Conservation (phyloP, 352 stramenopile species). For the Globisporangium nagaii region DNA sequence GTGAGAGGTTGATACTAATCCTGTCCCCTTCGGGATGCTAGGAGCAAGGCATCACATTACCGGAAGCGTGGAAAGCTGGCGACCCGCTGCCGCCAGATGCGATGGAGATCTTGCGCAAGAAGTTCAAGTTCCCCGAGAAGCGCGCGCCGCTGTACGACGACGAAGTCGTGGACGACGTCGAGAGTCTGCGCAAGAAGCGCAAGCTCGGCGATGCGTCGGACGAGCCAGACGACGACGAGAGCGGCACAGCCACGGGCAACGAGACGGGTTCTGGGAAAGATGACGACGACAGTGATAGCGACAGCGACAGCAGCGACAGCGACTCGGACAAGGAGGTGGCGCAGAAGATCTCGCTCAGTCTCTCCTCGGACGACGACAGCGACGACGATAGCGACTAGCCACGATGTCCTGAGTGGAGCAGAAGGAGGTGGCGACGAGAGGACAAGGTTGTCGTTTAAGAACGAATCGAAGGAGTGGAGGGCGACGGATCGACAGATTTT, state of each 20-base stretch:
- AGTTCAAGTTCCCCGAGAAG: constrained; percentile 76
- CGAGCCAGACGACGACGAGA: constrained; percentile 15
- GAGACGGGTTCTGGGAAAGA: constrained; percentile 24
- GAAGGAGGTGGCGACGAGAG: background rate
- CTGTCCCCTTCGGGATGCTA: too few species aligned
- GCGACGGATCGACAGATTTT: too few species aligned
- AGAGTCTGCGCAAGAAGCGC: constrained; percentile 59
- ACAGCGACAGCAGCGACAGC: constrained; percentile 51
- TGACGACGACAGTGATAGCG: constrained; percentile 33
- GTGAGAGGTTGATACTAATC: too few species aligned
- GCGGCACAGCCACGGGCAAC: constrained; percentile 21
- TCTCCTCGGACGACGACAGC: constrained; percentile 58
- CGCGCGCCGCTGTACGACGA: constrained; percentile 62
- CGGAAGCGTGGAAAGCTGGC: constrained; percentile 63
- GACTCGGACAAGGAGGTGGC: constrained; percentile 46
- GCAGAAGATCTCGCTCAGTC: constrained; percentile 69
- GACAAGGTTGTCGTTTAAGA: background rate
- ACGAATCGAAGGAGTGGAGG: background rate
- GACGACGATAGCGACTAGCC: constrained; percentile 33
- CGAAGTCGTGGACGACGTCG: constrained; percentile 68
- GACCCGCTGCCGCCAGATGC: constrained; percentile 60
- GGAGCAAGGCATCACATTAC: constrained; percentile 68
- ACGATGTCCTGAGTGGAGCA: background rate
- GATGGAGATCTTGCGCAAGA: constrained; percentile 76
- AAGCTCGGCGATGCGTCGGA: constrained; percentile 33